Conservation (phyloP, 768 basidiomycete genomes). For the Guyanaporus albipodus region DNA sequence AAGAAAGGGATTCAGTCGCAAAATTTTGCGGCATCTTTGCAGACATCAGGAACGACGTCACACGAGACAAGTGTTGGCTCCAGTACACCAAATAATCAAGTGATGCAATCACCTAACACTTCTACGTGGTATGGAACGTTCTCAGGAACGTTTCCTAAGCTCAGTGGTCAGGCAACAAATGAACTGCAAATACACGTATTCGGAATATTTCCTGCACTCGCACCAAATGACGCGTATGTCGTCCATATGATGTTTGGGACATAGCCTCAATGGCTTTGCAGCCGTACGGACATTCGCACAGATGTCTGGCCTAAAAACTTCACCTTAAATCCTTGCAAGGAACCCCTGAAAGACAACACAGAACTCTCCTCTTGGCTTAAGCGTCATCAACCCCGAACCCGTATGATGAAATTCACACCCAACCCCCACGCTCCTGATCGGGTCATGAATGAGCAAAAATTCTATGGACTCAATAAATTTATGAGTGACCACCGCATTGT, state of each 20-base stretch:
- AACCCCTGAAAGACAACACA: slow-evolving; percentile 35
- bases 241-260: not conserved
- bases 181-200: slow-evolving; percentile 41
- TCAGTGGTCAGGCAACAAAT: slow-evolving; percentile 34
- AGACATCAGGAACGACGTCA: slow-evolving; percentile 14
- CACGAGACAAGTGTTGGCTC: slow-evolving; percentile 9
- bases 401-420: slow-evolving; percentile 39
- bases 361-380: slow-evolving; percentile 50
- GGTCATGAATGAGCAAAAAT: slow-evolving; percentile 41
- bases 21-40: slow-evolving; percentile 13
- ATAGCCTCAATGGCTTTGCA: slow-evolving; percentile 24
- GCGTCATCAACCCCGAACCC: slow-evolving; percentile 32
- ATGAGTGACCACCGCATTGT: slow-evolving; percentile 46
- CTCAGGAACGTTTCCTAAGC: slow-evolving; percentile 36
- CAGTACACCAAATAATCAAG: not conserved
- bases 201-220: slow-evolving; percentile 16
- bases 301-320: slow-evolving; percentile 52
- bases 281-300: slow-evolving; percentile 43
- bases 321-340: slow-evolving; percentile 38
- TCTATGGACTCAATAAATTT: slow-evolving; percentile 38
- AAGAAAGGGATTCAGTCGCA: slow-evolving; percentile 36
- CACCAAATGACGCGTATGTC: slow-evolving; percentile 34
- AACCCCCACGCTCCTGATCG: slow-evolving; percentile 33
- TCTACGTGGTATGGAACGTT: slow-evolving; percentile 47
- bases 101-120: not conserved